Base-by-base conservation (phyloP, 108 stramenopile species). In the Nannochloropsis gaditana region DNA sequence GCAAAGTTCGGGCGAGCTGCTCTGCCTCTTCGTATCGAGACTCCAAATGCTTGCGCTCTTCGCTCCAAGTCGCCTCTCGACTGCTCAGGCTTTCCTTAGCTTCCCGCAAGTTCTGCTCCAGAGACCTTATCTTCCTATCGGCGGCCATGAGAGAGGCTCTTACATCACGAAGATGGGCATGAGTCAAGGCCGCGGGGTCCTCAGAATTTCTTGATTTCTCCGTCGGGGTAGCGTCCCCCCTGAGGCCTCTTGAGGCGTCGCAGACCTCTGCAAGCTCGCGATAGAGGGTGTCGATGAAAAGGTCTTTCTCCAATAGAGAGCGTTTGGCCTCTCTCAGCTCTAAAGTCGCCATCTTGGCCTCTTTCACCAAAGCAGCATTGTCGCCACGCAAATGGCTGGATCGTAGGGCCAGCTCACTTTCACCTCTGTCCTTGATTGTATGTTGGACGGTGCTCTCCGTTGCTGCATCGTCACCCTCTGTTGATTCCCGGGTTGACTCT, bases 101-200 rank as follows among this genome's bases (percentile, higher is more conserved):
- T 73, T 73, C 59, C 19, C 59, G 59, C 59, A 73, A 73, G 59
- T 73, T 15, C 59, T 73, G 19, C 59, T 73, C 59, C 59, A 73
- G n/a, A 15, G 6, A 73, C 59, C 8, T 15, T 15, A 15, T 6
- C n/a, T 73, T 73, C 19, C n/a, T 73, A 5, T 2, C 59, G 59
- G 59, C 59, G 8, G 59, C 59, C 59, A n/a, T n/a, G 3, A 73
- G n/a, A 8, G 59, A 15, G n/a, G 59, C 59, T n/a, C n/a, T 73
- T 15, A n/a, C n/a, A 15, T 73, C n/a, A n/a, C 6, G 5, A 4
- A 73, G n/a, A n/a, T 73, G 59, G 59, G 59, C 59, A n/a, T 73
- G 5, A 15, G 19, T 15, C 59, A 73, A 73, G 19, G 59, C 59
- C 59, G 59, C 59, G 31, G 31, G 31, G 31, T 31, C 31, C 31